Conservation (phyloP, 2,329 filamentous ascomycete species). For the Calonectria montana region DNA sequence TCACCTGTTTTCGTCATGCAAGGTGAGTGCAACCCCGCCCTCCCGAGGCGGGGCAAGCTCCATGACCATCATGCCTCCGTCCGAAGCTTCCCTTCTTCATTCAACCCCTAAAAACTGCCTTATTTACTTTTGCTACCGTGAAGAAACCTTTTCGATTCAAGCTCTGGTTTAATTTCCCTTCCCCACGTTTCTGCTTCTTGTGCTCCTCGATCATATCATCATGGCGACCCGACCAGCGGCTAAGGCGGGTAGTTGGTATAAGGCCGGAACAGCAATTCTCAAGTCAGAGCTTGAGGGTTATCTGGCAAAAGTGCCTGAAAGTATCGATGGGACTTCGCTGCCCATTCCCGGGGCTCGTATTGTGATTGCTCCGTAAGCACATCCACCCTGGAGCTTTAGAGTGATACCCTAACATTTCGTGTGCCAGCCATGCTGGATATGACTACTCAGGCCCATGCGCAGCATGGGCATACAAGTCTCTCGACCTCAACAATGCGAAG, state of each 20-base stretch:
- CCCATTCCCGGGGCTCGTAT: constrained; percentile 82
- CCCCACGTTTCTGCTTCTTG: not conserved
- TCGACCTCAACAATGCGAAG: constrained; percentile 85
- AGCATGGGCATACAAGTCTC: constrained; percentile 92
- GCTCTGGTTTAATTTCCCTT: not conserved
- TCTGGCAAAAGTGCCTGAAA: constrained; percentile 76
- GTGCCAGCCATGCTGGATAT: constrained; percentile 87
- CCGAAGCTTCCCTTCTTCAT: not conserved
- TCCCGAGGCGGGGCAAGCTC: constrained; percentile 13
- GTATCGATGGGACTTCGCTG: constrained; percentile 67
- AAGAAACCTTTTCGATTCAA: not conserved
- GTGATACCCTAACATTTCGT: not conserved
- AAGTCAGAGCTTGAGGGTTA: constrained; percentile 77
- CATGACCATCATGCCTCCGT: not conserved
- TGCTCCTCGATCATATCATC: not conserved
- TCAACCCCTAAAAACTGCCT: not conserved
- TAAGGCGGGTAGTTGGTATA: constrained; percentile 93
- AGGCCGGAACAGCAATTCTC: constrained; percentile 68
- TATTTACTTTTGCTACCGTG: not conserved
- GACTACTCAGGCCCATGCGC: constrained; percentile 91
- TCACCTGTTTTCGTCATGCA: constrained; percentile 8
- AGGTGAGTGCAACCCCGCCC: not conserved
- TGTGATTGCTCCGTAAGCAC: constrained; percentile 89
- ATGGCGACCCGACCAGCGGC: constrained; percentile 62
- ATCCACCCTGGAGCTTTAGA: accelerated